Evolutionary conservation across 371 early-diverging fungal species (phyloP).

Genomic region (Mucor mucedo): DNA sequence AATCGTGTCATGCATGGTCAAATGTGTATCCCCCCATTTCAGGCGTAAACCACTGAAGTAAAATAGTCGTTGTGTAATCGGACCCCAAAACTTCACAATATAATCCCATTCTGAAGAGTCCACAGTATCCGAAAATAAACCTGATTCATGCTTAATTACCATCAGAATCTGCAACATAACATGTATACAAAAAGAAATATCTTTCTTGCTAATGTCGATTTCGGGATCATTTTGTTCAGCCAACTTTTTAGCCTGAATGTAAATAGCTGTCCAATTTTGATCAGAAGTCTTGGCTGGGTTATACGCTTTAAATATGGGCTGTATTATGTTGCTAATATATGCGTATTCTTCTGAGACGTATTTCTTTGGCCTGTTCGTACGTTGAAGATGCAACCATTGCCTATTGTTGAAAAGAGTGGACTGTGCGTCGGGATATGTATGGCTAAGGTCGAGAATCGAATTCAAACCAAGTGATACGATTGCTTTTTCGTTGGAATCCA

Average conservation of each 20-base stretch:
- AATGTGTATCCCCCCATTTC: too few species aligned
- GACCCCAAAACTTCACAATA: too few species aligned
- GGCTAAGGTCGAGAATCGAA: constrained; percentile 20
- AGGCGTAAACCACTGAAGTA: too few species aligned
- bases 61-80: too few species aligned
- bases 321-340: constrained; percentile 11
- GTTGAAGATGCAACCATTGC: constrained; percentile 11
- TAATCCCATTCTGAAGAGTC: too few species aligned
- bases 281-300: constrained; percentile 15
- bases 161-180: constrained; percentile 11
- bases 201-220: constrained; percentile 3
- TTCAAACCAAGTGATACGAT: constrained; percentile 20
- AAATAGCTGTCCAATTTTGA: constrained; percentile 11
- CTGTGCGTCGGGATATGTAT: constrained; percentile 10
- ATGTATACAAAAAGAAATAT: constrained; percentile 9
- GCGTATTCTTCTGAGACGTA: constrained; percentile 9
- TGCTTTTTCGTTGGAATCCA: constrained; percentile 13
- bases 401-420: constrained; percentile 16
- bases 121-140: too few species aligned
- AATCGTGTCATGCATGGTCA: too few species aligned
- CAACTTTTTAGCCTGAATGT: constrained; percentile 10
- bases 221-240: constrained; percentile 9
- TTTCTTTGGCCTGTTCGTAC: constrained; percentile 13
- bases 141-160: too few species aligned
- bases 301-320: constrained; percentile 9